These are phyloP conservation scores for Calonectria naviculata DNA, from an alignment of 2,329 filamentous ascomycete species.

Conservation along the genomic window DNA sequence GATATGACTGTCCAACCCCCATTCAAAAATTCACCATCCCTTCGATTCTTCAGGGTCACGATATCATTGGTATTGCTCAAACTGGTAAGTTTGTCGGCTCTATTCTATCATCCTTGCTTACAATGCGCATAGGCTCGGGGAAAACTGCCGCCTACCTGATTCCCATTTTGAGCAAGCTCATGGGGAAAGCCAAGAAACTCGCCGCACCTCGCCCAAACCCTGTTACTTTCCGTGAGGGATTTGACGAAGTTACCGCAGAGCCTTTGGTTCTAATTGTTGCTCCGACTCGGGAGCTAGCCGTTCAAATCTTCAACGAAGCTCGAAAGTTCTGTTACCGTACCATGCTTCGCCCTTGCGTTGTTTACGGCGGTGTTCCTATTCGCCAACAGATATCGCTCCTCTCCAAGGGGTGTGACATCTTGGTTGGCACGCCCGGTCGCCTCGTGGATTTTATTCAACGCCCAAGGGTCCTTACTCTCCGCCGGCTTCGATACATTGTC, in stretches of 20 bases:
- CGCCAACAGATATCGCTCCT: conserved; percentile 78
- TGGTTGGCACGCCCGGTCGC: conserved; percentile 90
- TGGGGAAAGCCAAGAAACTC: conserved; percentile 95
- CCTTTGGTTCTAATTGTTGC: conserved; percentile 88
- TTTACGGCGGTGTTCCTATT: conserved; percentile 87
- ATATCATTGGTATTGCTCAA: conserved; percentile 91
- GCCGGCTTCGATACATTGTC: conserved; percentile 82
- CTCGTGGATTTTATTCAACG: conserved; percentile 85
- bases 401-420: conserved; percentile 85
- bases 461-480: conserved; percentile 74
- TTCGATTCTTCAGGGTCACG: conserved; percentile 78
- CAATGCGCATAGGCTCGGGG: conserved; percentile 76
- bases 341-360: conserved; percentile 91
- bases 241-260: conserved; percentile 75
- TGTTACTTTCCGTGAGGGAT: conserved; percentile 60
- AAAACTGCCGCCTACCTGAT: conserved; percentile 96
- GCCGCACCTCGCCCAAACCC: conserved; percentile 80
- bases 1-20: conserved; percentile 80
- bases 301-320: conserved; percentile 95
- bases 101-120: neutral
- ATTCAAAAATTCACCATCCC: conserved; percentile 91
- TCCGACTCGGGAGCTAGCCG: conserved; percentile 89
- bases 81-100: conserved; percentile 72
- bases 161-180: conserved; percentile 88
- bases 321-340: conserved; percentile 94